Evolutionary conservation across 768 basidiomycete species (phyloP).

Genomic region (Daedaleopsis sinensis): DNA sequence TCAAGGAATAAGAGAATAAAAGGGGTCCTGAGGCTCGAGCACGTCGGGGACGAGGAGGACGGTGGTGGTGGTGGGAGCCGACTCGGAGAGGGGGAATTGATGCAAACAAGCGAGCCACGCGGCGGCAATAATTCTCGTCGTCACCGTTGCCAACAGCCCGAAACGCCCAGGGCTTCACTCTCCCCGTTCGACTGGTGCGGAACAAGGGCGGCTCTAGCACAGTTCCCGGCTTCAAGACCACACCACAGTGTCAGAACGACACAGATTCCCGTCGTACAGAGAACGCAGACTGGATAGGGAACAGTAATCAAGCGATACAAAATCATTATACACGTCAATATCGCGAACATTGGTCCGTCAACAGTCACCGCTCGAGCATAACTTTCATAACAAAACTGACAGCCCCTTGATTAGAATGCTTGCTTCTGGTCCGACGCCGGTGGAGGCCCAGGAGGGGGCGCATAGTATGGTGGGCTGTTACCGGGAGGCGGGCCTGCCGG

Average conservation of each 20-base stretch:
- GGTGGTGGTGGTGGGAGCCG: slow-evolving; percentile 17
- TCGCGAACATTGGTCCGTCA: neutral
- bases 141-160: slow-evolving; percentile 19
- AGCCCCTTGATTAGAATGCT: neutral
- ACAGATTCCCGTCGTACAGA: neutral
- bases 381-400: neutral
- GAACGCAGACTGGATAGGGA: neutral
- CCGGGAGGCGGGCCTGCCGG: slow-evolving; percentile 8
- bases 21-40: slow-evolving; percentile 11
- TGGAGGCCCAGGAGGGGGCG: slow-evolving; percentile 7
- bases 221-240: slow-evolving; percentile 1
- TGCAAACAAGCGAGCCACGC: slow-evolving; percentile 18
- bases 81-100: slow-evolving; percentile 20
- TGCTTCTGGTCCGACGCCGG: slow-evolving; percentile 9
- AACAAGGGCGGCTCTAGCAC: slow-evolving; percentile 12
- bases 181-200: slow-evolving; percentile 8
- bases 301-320: neutral
- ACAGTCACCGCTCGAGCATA: neutral
- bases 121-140: slow-evolving; percentile 10
- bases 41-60: slow-evolving; percentile 14
- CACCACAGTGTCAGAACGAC: neutral
- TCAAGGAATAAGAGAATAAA: slow-evolving; percentile 38
- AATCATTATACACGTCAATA: neutral
- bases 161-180: slow-evolving; percentile 6
- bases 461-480: slow-evolving; percentile 5